Conservation (phyloP, 78 protist genomes). For the Dictyostelium purpureum region DNA sequence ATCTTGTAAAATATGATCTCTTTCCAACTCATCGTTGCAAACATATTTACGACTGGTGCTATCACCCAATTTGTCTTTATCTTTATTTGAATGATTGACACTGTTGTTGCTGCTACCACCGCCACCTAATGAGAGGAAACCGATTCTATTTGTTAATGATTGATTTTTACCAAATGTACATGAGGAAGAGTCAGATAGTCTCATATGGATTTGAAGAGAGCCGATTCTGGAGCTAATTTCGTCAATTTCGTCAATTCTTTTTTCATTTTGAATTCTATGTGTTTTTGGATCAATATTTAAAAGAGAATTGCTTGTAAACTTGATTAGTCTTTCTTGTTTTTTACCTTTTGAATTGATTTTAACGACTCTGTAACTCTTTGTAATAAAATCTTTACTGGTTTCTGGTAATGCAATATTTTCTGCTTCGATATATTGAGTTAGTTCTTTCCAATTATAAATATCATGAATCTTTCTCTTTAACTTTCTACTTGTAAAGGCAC, state of each 20-base stretch:
- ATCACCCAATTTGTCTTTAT: background rate
- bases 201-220: constrained; percentile 61
- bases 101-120: background rate
- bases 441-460: constrained; percentile 77
- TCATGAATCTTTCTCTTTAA: constrained; percentile 71
- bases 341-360: constrained; percentile 82
- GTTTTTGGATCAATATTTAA: constrained; percentile 84
- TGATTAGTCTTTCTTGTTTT: constrained; percentile 78
- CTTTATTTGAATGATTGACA: background rate
- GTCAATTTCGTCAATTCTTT: constrained; percentile 65
- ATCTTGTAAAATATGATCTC: constrained; percentile 78
- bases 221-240: constrained; percentile 33
- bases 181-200: background rate
- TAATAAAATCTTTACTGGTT: constrained; percentile 65
- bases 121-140: background rate
- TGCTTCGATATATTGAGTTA: constrained; percentile 41
- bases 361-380: constrained; percentile 75
- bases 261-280: constrained; percentile 68
- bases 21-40: constrained; percentile 64
- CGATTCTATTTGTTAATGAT: background rate
- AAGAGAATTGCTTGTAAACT: constrained; percentile 71
- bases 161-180: background rate
- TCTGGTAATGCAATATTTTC: constrained; percentile 79
- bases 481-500: constrained; percentile 63
- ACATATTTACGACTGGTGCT: constrained; percentile 17